Evolutionary conservation across 2,329 filamentous ascomycete species (phyloP), one percentile per base, ranked within the genome.

Genomic region (Epichloe scottii): DNA sequence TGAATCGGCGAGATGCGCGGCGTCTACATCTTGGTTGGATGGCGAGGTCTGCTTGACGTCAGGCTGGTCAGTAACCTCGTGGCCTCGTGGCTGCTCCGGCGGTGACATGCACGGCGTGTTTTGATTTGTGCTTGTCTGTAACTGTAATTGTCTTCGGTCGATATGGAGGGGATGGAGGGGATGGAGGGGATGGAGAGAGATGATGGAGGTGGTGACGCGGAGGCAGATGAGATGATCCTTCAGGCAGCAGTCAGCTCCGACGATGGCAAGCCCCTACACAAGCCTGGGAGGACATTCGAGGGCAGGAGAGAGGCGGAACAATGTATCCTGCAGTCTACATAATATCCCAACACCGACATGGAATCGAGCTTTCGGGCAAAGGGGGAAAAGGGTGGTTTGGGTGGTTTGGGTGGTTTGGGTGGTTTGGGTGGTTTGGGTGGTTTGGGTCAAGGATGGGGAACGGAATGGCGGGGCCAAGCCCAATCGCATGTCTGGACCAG

Each of bases 101-200:
- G 63, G 63, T 64, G 66, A 68, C 66, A 68, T 68, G 58, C 66
- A 67, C 56, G 52, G 53, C 51, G 51, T 49, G 33, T 40, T 45
- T n/a, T 37, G 19, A 42, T 15, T n/a, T 8, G 35, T n/a, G 35
- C 3, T 7, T 7, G 35, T 37, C 7, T 14, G 39, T 41, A 12
- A 19, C 43, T 39, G 45, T 15, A 34, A 48, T 47, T 6, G 35
- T 38, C 15, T 44, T 38, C 26, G n/a, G 14, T 33, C 34, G 39
- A 34, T 48, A 12, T 10, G 6, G 17, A 12, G 43, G 2, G 39
- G 26, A 12, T 26, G 26, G 33, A 42, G 26, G 19, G 3, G 14
- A 38, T n/a, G 26, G 30, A 10, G 5, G 40, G 17, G 41, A 44
- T 2, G 23, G 23, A 30, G 26, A 30, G 38, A 11, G 39, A 30